A percentile compares a stretch with the other conserved stretches of the same genome.
These are phyloP conservation scores for Boletus subcaerulescens DNA, from an alignment of 768 basidiomycete species.

Conservation along the genomic window DNA sequence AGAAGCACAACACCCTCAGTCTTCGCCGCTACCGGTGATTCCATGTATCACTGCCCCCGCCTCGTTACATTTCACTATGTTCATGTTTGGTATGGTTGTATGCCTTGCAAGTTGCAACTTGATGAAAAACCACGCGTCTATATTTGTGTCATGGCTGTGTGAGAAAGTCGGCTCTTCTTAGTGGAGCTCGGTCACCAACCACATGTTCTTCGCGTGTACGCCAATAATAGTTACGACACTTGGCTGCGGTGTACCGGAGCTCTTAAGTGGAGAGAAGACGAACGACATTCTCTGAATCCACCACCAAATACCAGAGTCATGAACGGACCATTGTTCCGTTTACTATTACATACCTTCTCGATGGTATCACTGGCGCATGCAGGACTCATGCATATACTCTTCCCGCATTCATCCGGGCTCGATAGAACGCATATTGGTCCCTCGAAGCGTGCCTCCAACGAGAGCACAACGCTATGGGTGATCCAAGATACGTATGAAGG, in stretches of 20 bases:
- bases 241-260: slow-evolving; percentile 16
- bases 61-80: slow-evolving; percentile 14
- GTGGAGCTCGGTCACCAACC: slow-evolving; percentile 8
- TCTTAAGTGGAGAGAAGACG: not conserved
- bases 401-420: not conserved
- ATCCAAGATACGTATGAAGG: slow-evolving; percentile 67
- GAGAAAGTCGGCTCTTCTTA: not conserved
- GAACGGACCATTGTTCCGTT: slow-evolving; percentile 4
- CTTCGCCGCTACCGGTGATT: slow-evolving; percentile 80
- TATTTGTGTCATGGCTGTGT: not conserved
- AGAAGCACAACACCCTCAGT: slow-evolving; percentile 96
- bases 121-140: slow-evolving; percentile 3
- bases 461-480: slow-evolving; percentile 56
- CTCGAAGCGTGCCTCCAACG: slow-evolving; percentile 15
- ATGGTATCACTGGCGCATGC: slow-evolving; percentile 15
- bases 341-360: slow-evolving; percentile 14
- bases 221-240: slow-evolving; percentile 11
- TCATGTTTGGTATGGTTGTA: slow-evolving; percentile 31
- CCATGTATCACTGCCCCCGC: not conserved
- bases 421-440: not conserved
- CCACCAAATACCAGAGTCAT: slow-evolving; percentile 7
- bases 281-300: slow-evolving; percentile 3
- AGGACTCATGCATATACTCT: slow-evolving; percentile 1
- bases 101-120: slow-evolving; percentile 5
- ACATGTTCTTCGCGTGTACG: slow-evolving; percentile 20